These are phyloP conservation scores for Kalanchoe fedtschenkoi DNA, from an alignment of 164 flowering plant genomes.

Conservation along the genomic window DNA sequence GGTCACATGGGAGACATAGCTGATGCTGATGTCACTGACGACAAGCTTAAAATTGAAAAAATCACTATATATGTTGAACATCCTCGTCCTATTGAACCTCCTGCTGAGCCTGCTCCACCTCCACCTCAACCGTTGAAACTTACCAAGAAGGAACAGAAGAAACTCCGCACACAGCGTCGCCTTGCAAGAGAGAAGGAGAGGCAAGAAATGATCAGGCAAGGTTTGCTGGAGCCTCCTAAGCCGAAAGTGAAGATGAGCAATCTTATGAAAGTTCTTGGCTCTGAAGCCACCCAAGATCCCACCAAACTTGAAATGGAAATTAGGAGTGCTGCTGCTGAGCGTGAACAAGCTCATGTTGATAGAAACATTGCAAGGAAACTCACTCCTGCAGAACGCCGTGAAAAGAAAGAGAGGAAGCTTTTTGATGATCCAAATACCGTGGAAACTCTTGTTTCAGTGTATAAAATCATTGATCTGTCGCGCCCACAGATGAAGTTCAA, in stretches of 20 bases:
- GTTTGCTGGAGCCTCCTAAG: conserved; percentile 88
- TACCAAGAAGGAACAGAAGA: conserved; percentile 93
- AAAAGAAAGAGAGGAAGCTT: conserved; percentile 91
- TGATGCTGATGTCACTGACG: conserved; percentile 26
- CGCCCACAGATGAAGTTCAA: conserved; percentile 78
- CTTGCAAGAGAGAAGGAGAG: conserved; percentile 79
- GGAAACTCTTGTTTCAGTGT: conserved; percentile 81
- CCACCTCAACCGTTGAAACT: conserved; percentile 94
- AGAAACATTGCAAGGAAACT: conserved; percentile 92
- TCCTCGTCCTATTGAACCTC: conserved; percentile 95
- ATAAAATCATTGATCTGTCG: conserved; percentile 70
- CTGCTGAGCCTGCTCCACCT: conserved; percentile 91
- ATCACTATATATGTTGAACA: conserved; percentile 82
- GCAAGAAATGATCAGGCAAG: conserved; percentile 98
- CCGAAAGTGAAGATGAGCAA: conserved; percentile 95
- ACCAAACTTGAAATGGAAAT: conserved; percentile 91
- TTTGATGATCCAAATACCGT: conserved; percentile 71
- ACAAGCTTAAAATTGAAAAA: conserved; percentile 56
- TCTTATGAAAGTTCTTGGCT: conserved; percentile 92
- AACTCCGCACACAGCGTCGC: conserved; percentile 88
- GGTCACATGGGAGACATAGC: conserved; percentile 39
- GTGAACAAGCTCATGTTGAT: conserved; percentile 96
- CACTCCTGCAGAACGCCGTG: conserved; percentile 95
- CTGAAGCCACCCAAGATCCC: conserved; percentile 99
- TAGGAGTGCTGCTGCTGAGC: conserved; percentile 92